These are phyloP conservation scores for Hirschfeldia incana DNA, from an alignment of 345 rosid species.

Conservation along the genomic window DNA sequence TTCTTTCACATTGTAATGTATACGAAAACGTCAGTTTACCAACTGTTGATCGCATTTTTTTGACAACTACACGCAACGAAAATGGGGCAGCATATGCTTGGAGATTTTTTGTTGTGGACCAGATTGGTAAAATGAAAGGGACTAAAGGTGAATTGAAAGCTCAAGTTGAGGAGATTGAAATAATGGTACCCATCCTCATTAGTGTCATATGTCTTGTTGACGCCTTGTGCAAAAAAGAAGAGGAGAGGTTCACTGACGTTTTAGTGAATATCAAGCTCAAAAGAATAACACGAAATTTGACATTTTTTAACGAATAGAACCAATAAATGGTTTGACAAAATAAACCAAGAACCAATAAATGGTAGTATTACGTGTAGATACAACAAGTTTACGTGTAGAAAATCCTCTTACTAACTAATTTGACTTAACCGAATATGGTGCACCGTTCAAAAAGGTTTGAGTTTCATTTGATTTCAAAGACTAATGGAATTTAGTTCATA, in stretches of 20 bases:
- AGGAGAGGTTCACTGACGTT: background rate
- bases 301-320: background rate
- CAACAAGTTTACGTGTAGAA: background rate
- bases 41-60: background rate
- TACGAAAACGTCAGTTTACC: background rate
- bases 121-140: conserved; percentile 14
- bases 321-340: background rate
- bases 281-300: background rate
- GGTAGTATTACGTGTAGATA: background rate
- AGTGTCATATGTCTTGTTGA: conserved; percentile 22
- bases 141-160: conserved; percentile 21
- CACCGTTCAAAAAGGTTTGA: background rate
- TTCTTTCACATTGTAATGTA: background rate
- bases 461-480: background rate
- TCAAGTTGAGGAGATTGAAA: conserved; percentile 19
- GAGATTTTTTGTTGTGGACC: conserved; percentile 6
- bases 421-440: background rate
- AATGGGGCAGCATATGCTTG: conserved; percentile 7
- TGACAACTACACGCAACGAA: conserved; percentile 11
- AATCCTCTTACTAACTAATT: background rate
- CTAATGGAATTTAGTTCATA: background rate
- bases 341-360: background rate
- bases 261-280: background rate
- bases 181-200: conserved; percentile 2
- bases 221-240: background rate